Conservation (phyloP, 495 filamentous ascomycete genomes). For the Neurospora intermedia region DNA sequence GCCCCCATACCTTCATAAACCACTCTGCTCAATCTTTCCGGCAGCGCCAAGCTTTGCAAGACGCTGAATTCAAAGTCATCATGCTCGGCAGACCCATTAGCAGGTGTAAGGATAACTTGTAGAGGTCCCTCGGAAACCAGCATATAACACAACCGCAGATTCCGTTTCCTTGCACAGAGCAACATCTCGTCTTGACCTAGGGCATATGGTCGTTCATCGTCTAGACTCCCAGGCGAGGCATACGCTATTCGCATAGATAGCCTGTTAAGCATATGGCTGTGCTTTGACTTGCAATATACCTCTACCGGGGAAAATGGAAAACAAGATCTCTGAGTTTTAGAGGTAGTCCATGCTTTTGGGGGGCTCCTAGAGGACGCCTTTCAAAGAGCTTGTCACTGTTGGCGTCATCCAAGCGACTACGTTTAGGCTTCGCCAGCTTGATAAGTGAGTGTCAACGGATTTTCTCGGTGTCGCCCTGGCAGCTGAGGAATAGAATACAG, state of each 20-base stretch:
- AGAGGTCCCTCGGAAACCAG: neutral
- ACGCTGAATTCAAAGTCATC: neutral
- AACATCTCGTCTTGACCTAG: neutral
- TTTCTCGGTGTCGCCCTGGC: neutral
- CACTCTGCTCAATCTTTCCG: neutral
- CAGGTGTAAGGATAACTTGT: neutral
- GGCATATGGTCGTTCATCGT: too few relatives aligned
- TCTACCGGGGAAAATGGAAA: neutral
- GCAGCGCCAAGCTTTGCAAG: neutral
- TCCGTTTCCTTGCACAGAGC: neutral
- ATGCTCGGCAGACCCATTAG: neutral
- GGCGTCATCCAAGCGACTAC: neutral
- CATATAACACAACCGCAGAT: neutral
- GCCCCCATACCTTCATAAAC: neutral
- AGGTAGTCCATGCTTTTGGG: neutral
- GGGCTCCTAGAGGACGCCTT: neutral
- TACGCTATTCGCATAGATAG: neutral
- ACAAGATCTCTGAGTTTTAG: neutral
- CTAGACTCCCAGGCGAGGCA: neutral
- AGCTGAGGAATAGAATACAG: neutral
- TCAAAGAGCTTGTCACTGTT: neutral
- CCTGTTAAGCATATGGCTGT: neutral
- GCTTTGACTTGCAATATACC: neutral
- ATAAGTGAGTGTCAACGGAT: neutral
- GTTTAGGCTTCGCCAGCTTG: neutral